Evolutionary conservation across 192 early-diverging fungal species (phyloP), one percentile per base, ranked within the genome.

Genomic region (Gaertneriomyces sp.): DNA sequence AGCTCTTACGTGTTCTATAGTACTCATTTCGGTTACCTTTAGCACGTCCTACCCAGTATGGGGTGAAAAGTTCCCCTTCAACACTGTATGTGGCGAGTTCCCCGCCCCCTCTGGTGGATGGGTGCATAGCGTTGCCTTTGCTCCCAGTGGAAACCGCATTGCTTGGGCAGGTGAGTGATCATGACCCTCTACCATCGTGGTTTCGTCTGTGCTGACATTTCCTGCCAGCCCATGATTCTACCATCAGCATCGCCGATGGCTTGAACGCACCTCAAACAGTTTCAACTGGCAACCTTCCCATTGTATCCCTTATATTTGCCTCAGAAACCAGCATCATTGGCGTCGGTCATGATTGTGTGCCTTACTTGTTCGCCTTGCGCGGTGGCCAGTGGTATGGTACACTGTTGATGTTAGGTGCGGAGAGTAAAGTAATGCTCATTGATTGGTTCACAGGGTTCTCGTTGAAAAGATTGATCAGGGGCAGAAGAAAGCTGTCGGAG

Each of bases 51-150:
- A 60, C 60, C 82, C 88, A 4, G 85, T 89, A 11, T 98, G 95
- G 95, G 95, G 94, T 39, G 93, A 95, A 59, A 92, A 93, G 62
- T 76, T 96, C 25, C 93, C 93, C 7, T 95, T 98, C 75, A 92
- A 88, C 72, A 93, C 90, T 20, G 76, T 98, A 9, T 93, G 91
- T 63, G 93, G 88, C 44, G 96, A 98, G 65, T 95, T 89, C 61
- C 81, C 74, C 39, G 86, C 51, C 45, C 25, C 53, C 42, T 62
- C 54, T 44, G 84, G 89, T 68, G 96, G 95, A 46, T 98, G 95
- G 95, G 85, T 97, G 33, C 96, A 97, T 70, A 76, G 84, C 59
- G 88, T 98, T 16, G 87, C 90, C 1, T 98, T 98, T 63, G 91
- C 90, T 40, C 95, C 96, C 42, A 88, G 81, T 61, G 95, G 95